These are phyloP conservation scores for Metarhizium rileyi DNA, from an alignment of 2,329 filamentous ascomycete genomes.

Conservation along the genomic window DNA sequence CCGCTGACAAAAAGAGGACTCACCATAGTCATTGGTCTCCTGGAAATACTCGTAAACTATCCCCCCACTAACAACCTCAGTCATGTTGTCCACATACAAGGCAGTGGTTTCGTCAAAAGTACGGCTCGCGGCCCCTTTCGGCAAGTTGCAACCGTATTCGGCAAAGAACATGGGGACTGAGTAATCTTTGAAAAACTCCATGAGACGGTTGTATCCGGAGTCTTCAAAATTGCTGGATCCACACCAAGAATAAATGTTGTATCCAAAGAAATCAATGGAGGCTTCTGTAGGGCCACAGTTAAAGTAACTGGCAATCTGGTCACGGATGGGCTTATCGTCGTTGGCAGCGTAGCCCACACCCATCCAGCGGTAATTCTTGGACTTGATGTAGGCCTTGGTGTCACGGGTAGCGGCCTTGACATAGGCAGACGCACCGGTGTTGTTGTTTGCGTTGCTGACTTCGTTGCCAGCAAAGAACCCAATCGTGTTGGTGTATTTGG, in stretches of 20 bases:
- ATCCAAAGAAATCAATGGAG: conserved; percentile 94
- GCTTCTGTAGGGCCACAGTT: conserved; percentile 64
- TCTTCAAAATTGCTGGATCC: conserved; percentile 66
- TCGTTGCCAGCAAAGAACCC: conserved; percentile 99
- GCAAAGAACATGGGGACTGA: conserved; percentile 96
- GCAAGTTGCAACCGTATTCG: conserved; percentile 90
- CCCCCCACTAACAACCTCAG: conserved; percentile 79
- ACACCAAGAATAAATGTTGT: conserved; percentile 99
- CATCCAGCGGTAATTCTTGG: conserved; percentile 64
- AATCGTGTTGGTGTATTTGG: conserved; percentile 80
- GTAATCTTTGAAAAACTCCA: conserved; percentile 79
- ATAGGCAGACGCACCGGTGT: conserved; percentile 83
- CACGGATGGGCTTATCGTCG: conserved; percentile 77
- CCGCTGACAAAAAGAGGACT: conserved; percentile 13
- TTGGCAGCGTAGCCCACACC: conserved; percentile 95
- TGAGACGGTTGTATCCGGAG: conserved; percentile 76
- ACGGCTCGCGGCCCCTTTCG: conserved; percentile 54
- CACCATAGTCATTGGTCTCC: conserved; percentile 80
- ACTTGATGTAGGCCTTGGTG: conserved; percentile 86
- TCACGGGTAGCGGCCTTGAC: conserved; percentile 98
- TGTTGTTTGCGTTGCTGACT: conserved; percentile 80
- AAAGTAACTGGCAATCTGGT: conserved; percentile 82
- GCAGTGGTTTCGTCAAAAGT: conserved; percentile 76
- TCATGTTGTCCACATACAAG: conserved; percentile 76
- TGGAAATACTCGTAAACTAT: conserved; percentile 99